Conservation (phyloP, 306 rosid species). For the Rosa persica region DNA sequence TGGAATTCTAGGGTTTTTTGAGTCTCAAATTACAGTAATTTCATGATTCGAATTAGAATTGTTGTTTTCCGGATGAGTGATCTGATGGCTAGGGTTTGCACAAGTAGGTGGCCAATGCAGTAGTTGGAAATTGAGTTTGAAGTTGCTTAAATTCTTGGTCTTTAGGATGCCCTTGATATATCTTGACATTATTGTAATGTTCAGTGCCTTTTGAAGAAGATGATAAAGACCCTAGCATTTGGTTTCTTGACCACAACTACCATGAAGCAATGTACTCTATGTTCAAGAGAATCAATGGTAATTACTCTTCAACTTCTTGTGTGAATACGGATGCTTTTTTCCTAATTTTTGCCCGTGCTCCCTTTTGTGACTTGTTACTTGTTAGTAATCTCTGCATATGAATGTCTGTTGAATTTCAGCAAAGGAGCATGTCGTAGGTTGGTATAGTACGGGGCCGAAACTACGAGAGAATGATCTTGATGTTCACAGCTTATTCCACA, state of each 20-base stretch:
- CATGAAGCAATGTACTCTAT: slow-evolving; percentile 89
- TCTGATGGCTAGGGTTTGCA: slow-evolving; percentile 3
- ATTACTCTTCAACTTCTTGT: background rate
- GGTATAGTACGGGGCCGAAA: slow-evolving; percentile 97
- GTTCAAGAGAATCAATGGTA: slow-evolving; percentile 97
- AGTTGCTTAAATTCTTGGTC: background rate
- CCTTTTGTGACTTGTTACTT: background rate
- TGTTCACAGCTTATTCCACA: slow-evolving; percentile 72
- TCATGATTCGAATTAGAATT: background rate
- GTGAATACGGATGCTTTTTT: slow-evolving; percentile 1
- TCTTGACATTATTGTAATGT: background rate
- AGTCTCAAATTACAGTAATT: background rate
- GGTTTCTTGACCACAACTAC: slow-evolving; percentile 95
- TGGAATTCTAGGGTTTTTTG: background rate
- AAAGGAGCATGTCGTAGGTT: slow-evolving; percentile 88
- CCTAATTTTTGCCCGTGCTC: background rate
- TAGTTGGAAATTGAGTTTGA: slow-evolving; percentile 3
- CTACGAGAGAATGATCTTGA: slow-evolving; percentile 88
- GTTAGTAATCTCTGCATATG: background rate
- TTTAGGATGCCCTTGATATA: background rate
- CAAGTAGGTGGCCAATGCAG: background rate
- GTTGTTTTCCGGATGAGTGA: background rate
- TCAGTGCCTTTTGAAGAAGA: slow-evolving; percentile 97
- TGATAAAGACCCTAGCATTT: slow-evolving; percentile 83
- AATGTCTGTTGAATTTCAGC: slow-evolving; percentile 43